Evolutionary conservation across 2,329 filamentous ascomycete genomes (phyloP), one percentile per base, ranked within the genome.

Genomic region (Xylariomycetidae sp.): DNA sequence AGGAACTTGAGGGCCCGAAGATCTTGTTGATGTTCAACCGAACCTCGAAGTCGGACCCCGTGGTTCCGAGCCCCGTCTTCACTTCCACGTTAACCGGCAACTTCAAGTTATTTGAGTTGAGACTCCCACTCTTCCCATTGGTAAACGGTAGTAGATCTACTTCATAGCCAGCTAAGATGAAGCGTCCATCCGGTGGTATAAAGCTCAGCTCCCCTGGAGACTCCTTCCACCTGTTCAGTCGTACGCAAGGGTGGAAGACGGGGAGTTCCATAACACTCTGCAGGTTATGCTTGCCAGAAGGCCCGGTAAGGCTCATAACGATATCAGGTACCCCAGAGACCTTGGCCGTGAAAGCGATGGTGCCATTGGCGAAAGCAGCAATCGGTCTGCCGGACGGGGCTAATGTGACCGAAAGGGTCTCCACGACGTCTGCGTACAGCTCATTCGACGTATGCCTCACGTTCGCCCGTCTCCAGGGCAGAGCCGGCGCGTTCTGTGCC

Each of bases 371-470:
- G 44, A 94, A 82, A 3, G 92, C 90, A 6, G 86, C 80, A 15
- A 98, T 70, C 1, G 90, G 82, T 10, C 88, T 74, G 4, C 92
- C 92, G 0, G 89, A 95, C 0, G 92, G 92, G 1, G 92, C 88
- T 25, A 96, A 73, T 0, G 84, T 95, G 25, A 95, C 86, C 1
- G 80, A 77, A 0, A 98, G 68, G 2, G 85, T 87, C 64, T 98
- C 92, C 40, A 98, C 79, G 10, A 98, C 79, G 57, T 98, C 92
- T 37, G 95, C 90, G 57, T 96, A 96, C 47, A 98, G 72, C 60
- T 98, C 92, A 60, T 96, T 98, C 35, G 85, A 94, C 4, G 90
- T 96, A 59, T 98, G 92, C 12, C 89, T 76, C 33, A 98, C 92
- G 52, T 95, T 95, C 24, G 86, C 79, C 40, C 88, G 74, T 41